Evolutionary conservation across 176 grass and related monocot species (phyloP).

Genomic region (Metroxylon sagu): DNA sequence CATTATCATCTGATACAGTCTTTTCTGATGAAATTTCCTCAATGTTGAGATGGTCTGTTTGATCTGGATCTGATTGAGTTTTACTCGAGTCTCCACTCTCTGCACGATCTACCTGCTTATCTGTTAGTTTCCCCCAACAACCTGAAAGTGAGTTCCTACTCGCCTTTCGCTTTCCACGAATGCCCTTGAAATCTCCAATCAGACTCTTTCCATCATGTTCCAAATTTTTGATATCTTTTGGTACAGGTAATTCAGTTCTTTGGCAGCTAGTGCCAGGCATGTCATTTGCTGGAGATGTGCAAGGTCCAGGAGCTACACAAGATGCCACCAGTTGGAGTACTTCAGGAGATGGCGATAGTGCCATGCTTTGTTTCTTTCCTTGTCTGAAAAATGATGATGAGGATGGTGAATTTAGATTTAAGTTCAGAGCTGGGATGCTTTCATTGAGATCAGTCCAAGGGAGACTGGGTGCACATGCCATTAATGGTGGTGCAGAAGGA

Average conservation of each 20-base stretch:
- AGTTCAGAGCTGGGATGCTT: slow-evolving; percentile 21
- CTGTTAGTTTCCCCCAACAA: slow-evolving; percentile 2
- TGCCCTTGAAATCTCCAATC: background rate
- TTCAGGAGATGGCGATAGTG: slow-evolving; percentile 20
- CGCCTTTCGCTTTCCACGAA: background rate
- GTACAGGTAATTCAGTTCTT: slow-evolving; percentile 3
- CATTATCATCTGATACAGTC: slow-evolving; percentile 30
- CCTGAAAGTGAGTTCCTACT: background rate
- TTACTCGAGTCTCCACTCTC: slow-evolving; percentile 21
- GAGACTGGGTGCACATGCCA: slow-evolving; percentile 9
- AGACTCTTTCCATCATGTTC: slow-evolving; percentile 5
- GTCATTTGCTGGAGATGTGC: slow-evolving; percentile 11
- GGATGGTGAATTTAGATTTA: slow-evolving; percentile 41
- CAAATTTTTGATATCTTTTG: slow-evolving; percentile 8
- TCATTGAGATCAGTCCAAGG: slow-evolving; percentile 8
- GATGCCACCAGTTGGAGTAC: slow-evolving; percentile 11
- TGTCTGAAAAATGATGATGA: slow-evolving; percentile 29
- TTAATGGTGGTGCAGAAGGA: slow-evolving; percentile 13
- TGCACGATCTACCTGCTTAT: slow-evolving; percentile 15
- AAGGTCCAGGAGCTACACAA: slow-evolving; percentile 7
- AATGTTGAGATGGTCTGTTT: background rate
- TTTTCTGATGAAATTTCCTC: slow-evolving; percentile 28
- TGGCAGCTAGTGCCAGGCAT: slow-evolving; percentile 23
- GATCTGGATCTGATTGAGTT: slow-evolving; percentile 6
- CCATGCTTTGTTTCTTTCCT: slow-evolving; percentile 8